Conservation (phyloP, 1,284 basidiomycete species). For the Pseudomicrostroma phylloplanum region DNA sequence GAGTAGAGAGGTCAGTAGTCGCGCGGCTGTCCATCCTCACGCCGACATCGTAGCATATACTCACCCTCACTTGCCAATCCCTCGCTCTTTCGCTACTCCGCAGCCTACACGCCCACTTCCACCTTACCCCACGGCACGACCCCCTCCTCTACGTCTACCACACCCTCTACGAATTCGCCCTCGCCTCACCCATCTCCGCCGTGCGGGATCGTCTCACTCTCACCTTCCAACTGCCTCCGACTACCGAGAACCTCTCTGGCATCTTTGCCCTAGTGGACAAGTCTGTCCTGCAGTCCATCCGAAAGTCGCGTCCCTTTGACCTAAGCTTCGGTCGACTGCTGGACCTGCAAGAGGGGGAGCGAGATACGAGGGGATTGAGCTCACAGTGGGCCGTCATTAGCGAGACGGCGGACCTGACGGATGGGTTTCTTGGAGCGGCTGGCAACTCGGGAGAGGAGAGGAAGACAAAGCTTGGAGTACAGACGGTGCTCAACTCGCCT, state of each 20-base stretch:
- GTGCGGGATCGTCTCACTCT: constrained; percentile 33
- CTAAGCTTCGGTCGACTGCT: constrained; percentile 40
- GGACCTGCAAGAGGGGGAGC: constrained; percentile 21
- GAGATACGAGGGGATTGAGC: constrained; percentile 30
- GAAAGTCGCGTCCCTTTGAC: constrained; percentile 36
- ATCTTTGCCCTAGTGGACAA: constrained; percentile 47
- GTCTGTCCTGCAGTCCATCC: constrained; percentile 27
- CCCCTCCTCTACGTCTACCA: constrained; percentile 25
- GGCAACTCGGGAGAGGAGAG: constrained; percentile 40
- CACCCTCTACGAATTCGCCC: constrained; percentile 29
- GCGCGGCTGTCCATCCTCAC: not conserved
- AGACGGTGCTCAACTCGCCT: constrained; percentile 26
- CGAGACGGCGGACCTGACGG: constrained; percentile 42
- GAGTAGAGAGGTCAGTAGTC: constrained; percentile 23
- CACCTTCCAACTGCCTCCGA: constrained; percentile 33
- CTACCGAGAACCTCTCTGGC: constrained; percentile 27
- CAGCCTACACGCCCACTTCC: constrained; percentile 33
- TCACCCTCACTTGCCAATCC: not conserved
- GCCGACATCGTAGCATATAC: not conserved
- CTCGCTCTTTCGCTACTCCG: not conserved
- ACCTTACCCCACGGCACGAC: constrained; percentile 38
- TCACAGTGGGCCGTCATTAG: constrained; percentile 41
- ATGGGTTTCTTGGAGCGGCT: constrained; percentile 40
- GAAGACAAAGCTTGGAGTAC: constrained; percentile 32
- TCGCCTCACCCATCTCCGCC: constrained; percentile 20